These are phyloP conservation scores for Crataegus laevigata DNA, from an alignment of 306 rosid species.

Conservation along the genomic window DNA sequence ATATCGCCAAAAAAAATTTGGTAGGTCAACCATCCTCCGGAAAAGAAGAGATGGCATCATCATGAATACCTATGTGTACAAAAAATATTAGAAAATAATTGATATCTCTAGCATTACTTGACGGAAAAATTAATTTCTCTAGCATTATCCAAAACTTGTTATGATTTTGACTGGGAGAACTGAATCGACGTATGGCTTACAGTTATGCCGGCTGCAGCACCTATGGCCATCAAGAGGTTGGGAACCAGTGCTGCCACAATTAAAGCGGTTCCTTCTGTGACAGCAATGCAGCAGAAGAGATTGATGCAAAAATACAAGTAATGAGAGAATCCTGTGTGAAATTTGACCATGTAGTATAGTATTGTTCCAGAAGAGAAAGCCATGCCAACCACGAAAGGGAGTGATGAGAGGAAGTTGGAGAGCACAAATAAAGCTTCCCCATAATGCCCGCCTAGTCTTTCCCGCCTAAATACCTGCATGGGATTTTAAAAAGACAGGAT, in stretches of 20 bases:
- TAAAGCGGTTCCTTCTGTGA: slow-evolving; percentile 28
- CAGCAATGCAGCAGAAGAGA: slow-evolving; percentile 33
- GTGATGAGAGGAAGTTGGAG: slow-evolving; percentile 36
- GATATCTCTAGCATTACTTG: neutral
- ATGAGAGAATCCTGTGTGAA: slow-evolving; percentile 32
- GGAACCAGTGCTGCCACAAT: slow-evolving; percentile 32
- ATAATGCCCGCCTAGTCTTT: slow-evolving; percentile 43
- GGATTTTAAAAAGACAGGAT: neutral
- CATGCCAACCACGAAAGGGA: slow-evolving; percentile 34
- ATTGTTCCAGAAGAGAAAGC: slow-evolving; percentile 38
- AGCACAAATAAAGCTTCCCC: slow-evolving; percentile 40
- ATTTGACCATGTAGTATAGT: slow-evolving; percentile 37
- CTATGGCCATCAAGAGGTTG: slow-evolving; percentile 33
- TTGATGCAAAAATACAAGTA: slow-evolving; percentile 38
- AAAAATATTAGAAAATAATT: neutral
- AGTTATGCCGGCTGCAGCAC: slow-evolving; percentile 22
- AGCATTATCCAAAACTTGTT: neutral
- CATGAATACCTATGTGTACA: slow-evolving; percentile 30
- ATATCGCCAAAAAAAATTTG: slow-evolving; percentile 47
- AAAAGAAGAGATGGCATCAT: slow-evolving; percentile 40
- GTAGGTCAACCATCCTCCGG: slow-evolving; percentile 31
- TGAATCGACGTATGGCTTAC: slow-evolving; percentile 19
- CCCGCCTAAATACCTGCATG: slow-evolving; percentile 34
- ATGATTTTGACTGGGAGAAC: neutral
- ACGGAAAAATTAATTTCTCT: neutral